Percentiles rank a stretch among this genome's conserved stretches.
These are phyloP conservation scores for Populus trichocarpa DNA, from an alignment of 441 rosid genomes.

Conservation along the genomic window DNA sequence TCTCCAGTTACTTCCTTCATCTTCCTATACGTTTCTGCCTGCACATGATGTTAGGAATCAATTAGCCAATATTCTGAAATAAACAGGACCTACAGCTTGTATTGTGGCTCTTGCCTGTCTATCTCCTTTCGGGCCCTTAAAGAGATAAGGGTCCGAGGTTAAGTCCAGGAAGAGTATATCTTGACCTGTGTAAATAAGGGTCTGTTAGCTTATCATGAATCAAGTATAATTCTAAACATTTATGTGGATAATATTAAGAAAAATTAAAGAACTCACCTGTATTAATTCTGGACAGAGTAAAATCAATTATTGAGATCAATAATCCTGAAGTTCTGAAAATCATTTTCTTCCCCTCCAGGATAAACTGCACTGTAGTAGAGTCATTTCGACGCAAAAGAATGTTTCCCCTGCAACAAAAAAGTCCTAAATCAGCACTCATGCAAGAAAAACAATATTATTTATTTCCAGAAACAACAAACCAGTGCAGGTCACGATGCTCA, in stretches of 20 bases:
- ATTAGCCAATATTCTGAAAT: conserved; percentile 1
- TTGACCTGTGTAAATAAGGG: conserved; percentile 44
- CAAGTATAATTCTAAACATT: conserved; percentile 8
- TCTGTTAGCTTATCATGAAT: conserved; percentile 5
- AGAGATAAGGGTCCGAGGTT: conserved; percentile 77
- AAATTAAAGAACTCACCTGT: conserved; percentile 45
- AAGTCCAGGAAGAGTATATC: conserved; percentile 84
- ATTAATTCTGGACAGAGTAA: conserved; percentile 89
- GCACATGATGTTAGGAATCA: conserved; percentile 26
- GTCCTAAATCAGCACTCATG: conserved; percentile 14
- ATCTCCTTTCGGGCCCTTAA: conserved; percentile 90
- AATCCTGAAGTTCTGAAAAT: conserved; percentile 56
- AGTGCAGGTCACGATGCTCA: conserved; percentile 92
- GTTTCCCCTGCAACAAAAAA: conserved; percentile 67
- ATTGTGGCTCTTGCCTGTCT: conserved; percentile 53
- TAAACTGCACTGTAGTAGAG: conserved; percentile 37
- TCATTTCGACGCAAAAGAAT: conserved; percentile 74
- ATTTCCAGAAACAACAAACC: conserved; percentile 36
- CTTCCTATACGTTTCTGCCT: conserved; percentile 91
- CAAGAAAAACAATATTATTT: background rate
- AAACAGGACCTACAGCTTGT: background rate
- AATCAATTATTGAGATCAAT: conserved; percentile 74
- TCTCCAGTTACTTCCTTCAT: conserved; percentile 79
- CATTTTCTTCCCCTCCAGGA: conserved; percentile 61
- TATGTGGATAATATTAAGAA: background rate